These are phyloP conservation scores for Pseudovirgaria hyperparasitica DNA, from an alignment of 2,329 filamentous ascomycete species.

Conservation along the genomic window DNA sequence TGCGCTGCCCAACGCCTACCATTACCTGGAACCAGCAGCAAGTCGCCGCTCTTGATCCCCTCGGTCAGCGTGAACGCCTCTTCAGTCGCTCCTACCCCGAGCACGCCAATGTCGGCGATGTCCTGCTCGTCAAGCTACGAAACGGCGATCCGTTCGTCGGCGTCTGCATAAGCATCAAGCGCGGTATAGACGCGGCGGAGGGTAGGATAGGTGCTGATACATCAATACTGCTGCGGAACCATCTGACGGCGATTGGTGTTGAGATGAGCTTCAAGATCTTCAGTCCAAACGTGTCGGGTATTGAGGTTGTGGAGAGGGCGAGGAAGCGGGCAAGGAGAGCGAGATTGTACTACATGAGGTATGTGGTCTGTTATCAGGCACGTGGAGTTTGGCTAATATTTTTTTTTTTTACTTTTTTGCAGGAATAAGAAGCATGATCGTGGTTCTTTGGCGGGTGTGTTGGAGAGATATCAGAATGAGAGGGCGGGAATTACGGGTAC, in stretches of 20 bases:
- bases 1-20: slow-evolving; percentile 54
- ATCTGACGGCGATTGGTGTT: slow-evolving; percentile 74
- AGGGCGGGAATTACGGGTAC: slow-evolving; percentile 24
- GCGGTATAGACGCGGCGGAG: too few relatives aligned
- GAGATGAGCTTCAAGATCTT: slow-evolving; percentile 99
- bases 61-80: slow-evolving; percentile 65
- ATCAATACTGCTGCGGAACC: slow-evolving; percentile 71
- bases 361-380: slow-evolving; percentile 7
- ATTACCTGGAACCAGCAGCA: slow-evolving; percentile 53
- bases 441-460: slow-evolving; percentile 25
- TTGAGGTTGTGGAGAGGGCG: slow-evolving; percentile 84
- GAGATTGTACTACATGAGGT: slow-evolving; percentile 79
- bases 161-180: slow-evolving; percentile 74
- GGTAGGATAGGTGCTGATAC: slow-evolving; percentile 90
- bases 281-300: slow-evolving; percentile 74
- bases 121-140: slow-evolving; percentile 77
- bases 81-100: slow-evolving; percentile 70
- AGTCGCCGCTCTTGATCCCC: slow-evolving; percentile 67
- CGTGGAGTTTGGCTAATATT: neutral
- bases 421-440: slow-evolving; percentile 21
- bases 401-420: neutral
- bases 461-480: slow-evolving; percentile 22
- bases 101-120: slow-evolving; percentile 72
- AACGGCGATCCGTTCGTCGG: slow-evolving; percentile 83
- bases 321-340: slow-evolving; percentile 78